Evolutionary conservation across 1,284 basidiomycete genomes (phyloP), one percentile per base, ranked within the genome.

Genomic region (Porodaedalea pini): DNA sequence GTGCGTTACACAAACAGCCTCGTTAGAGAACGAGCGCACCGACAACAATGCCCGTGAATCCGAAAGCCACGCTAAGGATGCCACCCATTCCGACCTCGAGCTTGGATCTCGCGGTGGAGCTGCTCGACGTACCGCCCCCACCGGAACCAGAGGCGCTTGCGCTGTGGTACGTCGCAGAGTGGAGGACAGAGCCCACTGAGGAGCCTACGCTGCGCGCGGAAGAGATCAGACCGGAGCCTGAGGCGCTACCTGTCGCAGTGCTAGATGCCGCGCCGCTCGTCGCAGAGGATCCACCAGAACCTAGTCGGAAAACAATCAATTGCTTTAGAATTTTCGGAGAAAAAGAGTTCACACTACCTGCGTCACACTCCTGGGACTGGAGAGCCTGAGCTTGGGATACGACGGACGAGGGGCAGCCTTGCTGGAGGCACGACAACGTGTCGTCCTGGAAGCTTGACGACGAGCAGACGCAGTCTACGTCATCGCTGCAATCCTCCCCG

Each of bases 381-480:
- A 34, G 32, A 10, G 49, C 49, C 32, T 34, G 37, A 10, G n/a
- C 49, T 31, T 51, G 49, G 19, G 49, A 51, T 11, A 10, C 21
- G 3, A 37, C 49, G n/a, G 32, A 34, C 13, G 29, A n/a, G 13
- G 49, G 19, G 25, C 32, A 36, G n/a, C 36, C 27, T 17, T 17
- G 13, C 52, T 59, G 52, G 13, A 59, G 53, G 25, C 57, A 59
- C 17, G 25, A 15, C 7, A 21, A 7, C 10, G 57, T 44, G 19
- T 25, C 52, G 23, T 10, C 25, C 34, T 59, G 57, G 52, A 59
- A 59, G 15, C 17, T 32, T 4, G 37, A 21, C 11, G 45, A 54
- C 15, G 57, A 55, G 52, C 57, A 59, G n/a, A 58, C 31, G 31
- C 57, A 55, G 8, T 36, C 7, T 32, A 49, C 4, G 43, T 58